Evolutionary conservation across 2,329 filamentous ascomycete species (phyloP).

Genomic region (Microsporum ferrugineum): DNA sequence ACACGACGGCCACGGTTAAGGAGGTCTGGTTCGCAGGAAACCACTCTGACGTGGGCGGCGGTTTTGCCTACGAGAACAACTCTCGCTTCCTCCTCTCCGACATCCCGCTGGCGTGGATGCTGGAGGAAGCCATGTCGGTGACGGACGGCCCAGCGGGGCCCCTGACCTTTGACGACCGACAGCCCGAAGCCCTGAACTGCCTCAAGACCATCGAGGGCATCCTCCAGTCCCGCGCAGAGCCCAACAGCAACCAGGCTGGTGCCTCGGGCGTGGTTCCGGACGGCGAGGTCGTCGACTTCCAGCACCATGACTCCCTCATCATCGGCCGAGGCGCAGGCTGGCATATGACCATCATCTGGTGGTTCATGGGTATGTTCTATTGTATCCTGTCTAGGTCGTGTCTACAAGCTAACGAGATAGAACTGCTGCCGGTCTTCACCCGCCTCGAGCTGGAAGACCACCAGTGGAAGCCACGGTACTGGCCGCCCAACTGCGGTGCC

Average conservation of each 20-base stretch:
- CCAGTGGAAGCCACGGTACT: slow-evolving; percentile 26
- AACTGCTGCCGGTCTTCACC: slow-evolving; percentile 27
- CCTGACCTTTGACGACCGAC: slow-evolving; percentile 15
- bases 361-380: slow-evolving; percentile 21
- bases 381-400: neutral
- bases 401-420: slow-evolving; percentile 13
- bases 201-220: slow-evolving; percentile 5
- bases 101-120: slow-evolving; percentile 44
- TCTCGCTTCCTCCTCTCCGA: slow-evolving; percentile 34
- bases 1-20: slow-evolving; percentile 32
- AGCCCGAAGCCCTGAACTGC: slow-evolving; percentile 8
- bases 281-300: neutral
- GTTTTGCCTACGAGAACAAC: slow-evolving; percentile 33
- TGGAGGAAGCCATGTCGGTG: slow-evolving; percentile 33
- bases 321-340: slow-evolving; percentile 23
- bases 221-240: slow-evolving; percentile 5
- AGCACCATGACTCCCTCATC: slow-evolving; percentile 25
- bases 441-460: slow-evolving; percentile 27
- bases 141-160: slow-evolving; percentile 16
- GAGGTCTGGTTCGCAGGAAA: slow-evolving; percentile 48
- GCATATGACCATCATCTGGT: slow-evolving; percentile 24
- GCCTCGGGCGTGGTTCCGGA: neutral
- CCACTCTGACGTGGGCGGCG: slow-evolving; percentile 45
- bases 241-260: neutral
- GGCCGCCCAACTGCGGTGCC: slow-evolving; percentile 28